Percentiles rank a stretch among this genome's conserved stretches.
phyloP scores from a whole-genome alignment of 2,329 filamentous ascomycete species.

The Colletotrichum sp. region DNA sequence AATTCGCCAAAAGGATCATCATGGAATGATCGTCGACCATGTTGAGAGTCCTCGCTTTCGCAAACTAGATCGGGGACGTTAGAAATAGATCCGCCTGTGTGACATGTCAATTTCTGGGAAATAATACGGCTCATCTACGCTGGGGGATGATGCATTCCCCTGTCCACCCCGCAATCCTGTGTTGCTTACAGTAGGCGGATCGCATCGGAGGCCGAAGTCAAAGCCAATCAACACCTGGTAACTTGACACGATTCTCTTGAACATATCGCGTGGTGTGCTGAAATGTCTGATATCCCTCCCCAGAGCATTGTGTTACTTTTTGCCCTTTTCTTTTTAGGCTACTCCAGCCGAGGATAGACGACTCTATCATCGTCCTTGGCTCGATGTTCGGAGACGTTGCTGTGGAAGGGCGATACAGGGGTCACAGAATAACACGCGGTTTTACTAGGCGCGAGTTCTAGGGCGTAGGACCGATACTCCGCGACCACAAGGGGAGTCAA shows the following conservation, averaged over 20 bases:
- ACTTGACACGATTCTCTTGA: not conserved
- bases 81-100: not conserved
- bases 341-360: accelerated
- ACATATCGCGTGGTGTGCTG: not conserved
- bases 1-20: too few relatives aligned
- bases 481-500: not conserved
- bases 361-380: not conserved
- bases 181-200: not conserved
- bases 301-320: not conserved
- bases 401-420: not conserved
- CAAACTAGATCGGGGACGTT: not conserved
- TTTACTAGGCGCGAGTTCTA: not conserved
- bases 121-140: not conserved
- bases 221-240: not conserved
- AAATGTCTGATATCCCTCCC: not conserved
- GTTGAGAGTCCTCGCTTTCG: not conserved
- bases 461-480: not conserved
- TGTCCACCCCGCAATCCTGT: not conserved
- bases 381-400: not conserved
- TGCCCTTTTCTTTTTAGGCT: not conserved
- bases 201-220: not conserved
- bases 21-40: too few relatives aligned
- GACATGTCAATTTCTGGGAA: not conserved
- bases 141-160: not conserved
- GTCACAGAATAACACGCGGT: not conserved